Evolutionary conservation across 352 stramenopile species (phyloP).

Genomic region (Globisporangium okanoganense): DNA sequence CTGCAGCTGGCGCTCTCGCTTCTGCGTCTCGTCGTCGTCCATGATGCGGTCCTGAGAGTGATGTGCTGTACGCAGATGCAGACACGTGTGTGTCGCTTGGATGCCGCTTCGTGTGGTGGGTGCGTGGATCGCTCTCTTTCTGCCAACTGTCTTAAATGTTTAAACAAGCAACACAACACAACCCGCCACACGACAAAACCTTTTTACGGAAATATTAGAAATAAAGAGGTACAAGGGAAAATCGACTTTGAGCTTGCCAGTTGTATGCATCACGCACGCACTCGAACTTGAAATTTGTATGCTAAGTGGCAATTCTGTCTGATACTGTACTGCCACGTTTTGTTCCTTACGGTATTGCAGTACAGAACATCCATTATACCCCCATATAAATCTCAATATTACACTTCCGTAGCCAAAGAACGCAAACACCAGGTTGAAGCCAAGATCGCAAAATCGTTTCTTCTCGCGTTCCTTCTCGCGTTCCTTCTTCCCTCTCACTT

Average conservation of each 20-base stretch:
- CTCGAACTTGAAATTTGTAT: too few relatives aligned
- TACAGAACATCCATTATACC: too few relatives aligned
- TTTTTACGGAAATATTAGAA: too few relatives aligned
- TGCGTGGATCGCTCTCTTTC: background rate
- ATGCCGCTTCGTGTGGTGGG: background rate
- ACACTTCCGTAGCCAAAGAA: background rate
- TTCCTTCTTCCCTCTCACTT: background rate
- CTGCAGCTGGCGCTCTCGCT: background rate
- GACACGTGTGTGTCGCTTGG: background rate
- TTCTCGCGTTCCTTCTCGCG: background rate
- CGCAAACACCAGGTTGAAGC: background rate
- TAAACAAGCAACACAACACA: background rate
- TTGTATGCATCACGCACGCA: too few relatives aligned
- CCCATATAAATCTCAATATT: too few relatives aligned
- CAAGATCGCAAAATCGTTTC: conserved; percentile 1
- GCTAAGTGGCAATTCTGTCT: too few relatives aligned
- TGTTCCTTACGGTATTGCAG: too few relatives aligned
- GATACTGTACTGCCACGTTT: too few relatives aligned
- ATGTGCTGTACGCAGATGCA: background rate
- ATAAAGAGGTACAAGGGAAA: too few relatives aligned
- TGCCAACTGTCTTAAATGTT: background rate
- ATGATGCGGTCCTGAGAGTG: background rate
- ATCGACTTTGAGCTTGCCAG: too few relatives aligned
- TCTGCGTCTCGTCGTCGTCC: background rate
- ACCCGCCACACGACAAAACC: background rate